Evolutionary conservation across 257 asterid genomes (phyloP), one percentile per base, ranked within the genome.

Genomic region (Forsythia suspensa): DNA sequence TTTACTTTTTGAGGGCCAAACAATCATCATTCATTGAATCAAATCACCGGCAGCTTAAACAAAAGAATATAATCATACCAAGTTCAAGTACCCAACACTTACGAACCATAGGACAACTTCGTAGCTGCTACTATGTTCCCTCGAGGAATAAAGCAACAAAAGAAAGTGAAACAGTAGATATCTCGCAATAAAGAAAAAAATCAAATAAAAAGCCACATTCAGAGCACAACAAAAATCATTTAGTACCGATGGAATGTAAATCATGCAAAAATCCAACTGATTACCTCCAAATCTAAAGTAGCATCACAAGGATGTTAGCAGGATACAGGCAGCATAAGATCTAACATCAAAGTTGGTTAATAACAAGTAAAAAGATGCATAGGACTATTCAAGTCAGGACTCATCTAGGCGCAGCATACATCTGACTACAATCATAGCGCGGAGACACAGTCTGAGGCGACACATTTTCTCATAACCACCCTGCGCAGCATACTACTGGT

Each of bases 391-490:
- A 73, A 44, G 29, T 77, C 78, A 71, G 57, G 63, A 77, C 72
- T 89, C 88, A 90, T 61, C 95, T 90, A 73, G 86, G 93, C 11
- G 93, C 91, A 41, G 89, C 92, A 74, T 94, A 91, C 85, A 87
- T 88, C 93, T 92, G 97, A 79, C 86, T 90, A 20, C 95, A 74
- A 81, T 91, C 97, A 66, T 89, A 91, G 69, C 86, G 97, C 3
- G 87, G 86, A 81, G 90, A 89, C 8, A 88, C 95, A 78, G 93
- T 77, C 72, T 85, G 95, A 9, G 95, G 96, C 0, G 93, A 87
- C 1, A 59, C 85, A 36, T 86, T 90, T 87, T 88, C 3, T 85
- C 93, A 66, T 90, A 91, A 57, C 78, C 93, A 75, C 89, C 85
- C 1, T 91, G 59, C 1, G 87, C 87, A 44, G 92, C 80, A 79